Conservation (phyloP, 768 basidiomycete species). For the Crepidotus variabilis region DNA sequence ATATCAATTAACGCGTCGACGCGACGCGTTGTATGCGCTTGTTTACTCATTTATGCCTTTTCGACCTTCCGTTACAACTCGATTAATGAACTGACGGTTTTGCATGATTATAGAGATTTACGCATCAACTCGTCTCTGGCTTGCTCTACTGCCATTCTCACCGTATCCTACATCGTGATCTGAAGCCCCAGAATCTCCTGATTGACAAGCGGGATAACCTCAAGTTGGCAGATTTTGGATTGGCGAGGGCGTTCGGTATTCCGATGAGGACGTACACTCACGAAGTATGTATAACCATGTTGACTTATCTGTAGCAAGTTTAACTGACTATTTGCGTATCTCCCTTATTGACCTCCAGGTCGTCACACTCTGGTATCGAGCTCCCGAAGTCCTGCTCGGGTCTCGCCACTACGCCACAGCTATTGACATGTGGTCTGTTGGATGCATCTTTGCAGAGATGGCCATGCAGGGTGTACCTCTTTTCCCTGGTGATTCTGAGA, state of each 20-base stretch:
- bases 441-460: conserved; percentile 99
- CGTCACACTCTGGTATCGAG: conserved; percentile 98
- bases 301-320: background rate
- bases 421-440: conserved; percentile 99
- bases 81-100: conserved; percentile 7
- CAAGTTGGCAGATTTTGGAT: conserved; percentile 95
- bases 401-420: conserved; percentile 96
- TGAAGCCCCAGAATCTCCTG: conserved; percentile 94
- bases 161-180: conserved; percentile 93
- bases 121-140: conserved; percentile 87
- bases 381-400: conserved; percentile 94
- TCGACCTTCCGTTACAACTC: background rate
- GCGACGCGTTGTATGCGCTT: conserved; percentile 5
- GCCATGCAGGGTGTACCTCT: conserved; percentile 85
- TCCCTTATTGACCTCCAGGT: conserved; percentile 56
- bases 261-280: conserved; percentile 99
- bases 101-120: conserved; percentile 74
- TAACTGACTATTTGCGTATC: conserved; percentile 13
- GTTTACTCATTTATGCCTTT: background rate
- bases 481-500: conserved; percentile 99
- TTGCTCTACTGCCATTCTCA: conserved; percentile 94
- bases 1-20: conserved; percentile 20
- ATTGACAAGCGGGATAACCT: conserved; percentile 88
- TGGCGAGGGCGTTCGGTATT: conserved; percentile 96
- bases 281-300: conserved; percentile 53